Evolutionary conservation across 2,329 filamentous ascomycete genomes (phyloP).

Genomic region (Stachybotrys chartarum): DNA sequence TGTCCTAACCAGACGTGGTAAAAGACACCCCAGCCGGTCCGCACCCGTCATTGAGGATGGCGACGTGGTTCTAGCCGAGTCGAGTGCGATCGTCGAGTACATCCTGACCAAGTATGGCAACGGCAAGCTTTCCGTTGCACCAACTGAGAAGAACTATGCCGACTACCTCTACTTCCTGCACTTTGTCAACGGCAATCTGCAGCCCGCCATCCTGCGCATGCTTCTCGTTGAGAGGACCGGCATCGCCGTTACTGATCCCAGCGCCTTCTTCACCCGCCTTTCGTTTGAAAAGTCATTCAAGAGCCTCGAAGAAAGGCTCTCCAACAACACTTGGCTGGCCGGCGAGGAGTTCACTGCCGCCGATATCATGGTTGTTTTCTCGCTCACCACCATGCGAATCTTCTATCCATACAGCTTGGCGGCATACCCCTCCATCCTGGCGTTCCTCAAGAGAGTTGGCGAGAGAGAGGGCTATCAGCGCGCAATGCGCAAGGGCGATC

Average conservation of each 20-base stretch:
- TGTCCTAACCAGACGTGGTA: no score
- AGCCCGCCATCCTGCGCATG: conserved; percentile 26
- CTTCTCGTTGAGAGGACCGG: conserved; percentile 25
- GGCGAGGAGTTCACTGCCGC: conserved; percentile 57
- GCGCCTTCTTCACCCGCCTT: neutral
- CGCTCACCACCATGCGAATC: conserved; percentile 52
- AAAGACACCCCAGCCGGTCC: conserved; percentile 39
- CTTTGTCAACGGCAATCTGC: conserved; percentile 41
- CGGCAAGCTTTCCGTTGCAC: conserved; percentile 39
- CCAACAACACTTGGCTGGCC: conserved; percentile 44
- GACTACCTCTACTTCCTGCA: conserved; percentile 62
- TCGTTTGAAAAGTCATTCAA: conserved; percentile 34
- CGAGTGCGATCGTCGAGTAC: conserved; percentile 54
- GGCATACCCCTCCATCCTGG: conserved; percentile 33
- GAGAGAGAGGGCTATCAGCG: conserved; percentile 36
- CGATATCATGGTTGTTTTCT: conserved; percentile 57
- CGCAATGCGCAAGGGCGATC: conserved; percentile 41
- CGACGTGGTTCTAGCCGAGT: conserved; percentile 49
- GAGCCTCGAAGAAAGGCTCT: conserved; percentile 41
- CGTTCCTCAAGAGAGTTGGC: conserved; percentile 36
- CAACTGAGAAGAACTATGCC: conserved; percentile 41
- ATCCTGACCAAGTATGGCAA: conserved; percentile 45
- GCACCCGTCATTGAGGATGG: conserved; percentile 55
- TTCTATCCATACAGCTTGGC: conserved; percentile 37
- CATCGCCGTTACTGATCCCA: conserved; percentile 1